phyloP scores from a whole-genome alignment of 768 basidiomycete species.

The Psilocybe sp. region DNA sequence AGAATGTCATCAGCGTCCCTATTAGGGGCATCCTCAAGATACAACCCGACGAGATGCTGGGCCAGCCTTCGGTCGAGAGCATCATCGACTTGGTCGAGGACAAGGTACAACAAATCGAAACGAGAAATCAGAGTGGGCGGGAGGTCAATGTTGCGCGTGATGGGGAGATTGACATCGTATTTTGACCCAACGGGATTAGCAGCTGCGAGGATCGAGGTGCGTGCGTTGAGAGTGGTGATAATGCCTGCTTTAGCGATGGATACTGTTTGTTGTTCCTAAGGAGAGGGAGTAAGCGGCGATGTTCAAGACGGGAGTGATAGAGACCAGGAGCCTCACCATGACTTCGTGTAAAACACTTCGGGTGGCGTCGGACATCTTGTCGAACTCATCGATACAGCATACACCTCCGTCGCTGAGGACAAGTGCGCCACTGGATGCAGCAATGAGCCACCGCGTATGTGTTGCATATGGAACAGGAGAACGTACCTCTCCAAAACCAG shows the following conservation, averaged over 20 bases:
- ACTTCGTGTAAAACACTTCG: conserved; percentile 98
- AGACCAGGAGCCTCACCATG: conserved; percentile 55
- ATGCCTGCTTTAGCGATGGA: conserved; percentile 99
- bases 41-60: conserved; percentile 88
- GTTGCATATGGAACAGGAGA: not conserved
- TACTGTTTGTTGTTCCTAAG: conserved; percentile 97
- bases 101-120: conserved; percentile 94
- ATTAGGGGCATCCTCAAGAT: conserved; percentile 85
- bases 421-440: conserved; percentile 71
- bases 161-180: conserved; percentile 88
- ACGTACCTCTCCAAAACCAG: conserved; percentile 90
- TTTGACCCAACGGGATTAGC: conserved; percentile 97
- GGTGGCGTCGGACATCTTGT: conserved; percentile 98
- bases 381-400: conserved; percentile 98
- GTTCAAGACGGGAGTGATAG: not conserved
- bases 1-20: conserved; percentile 68
- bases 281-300: not conserved
- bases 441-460: not conserved
- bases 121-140: conserved; percentile 97
- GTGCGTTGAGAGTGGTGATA: conserved; percentile 95
- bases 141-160: conserved; percentile 94
- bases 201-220: conserved; percentile 97
- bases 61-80: conserved; percentile 81
- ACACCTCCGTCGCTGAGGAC: conserved; percentile 96
- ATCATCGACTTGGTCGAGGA: conserved; percentile 94